Evolutionary conservation across 2,329 filamentous ascomycete species (phyloP), one percentile per base, ranked within the genome.

Genomic region (Paracamarosporium sp.): DNA sequence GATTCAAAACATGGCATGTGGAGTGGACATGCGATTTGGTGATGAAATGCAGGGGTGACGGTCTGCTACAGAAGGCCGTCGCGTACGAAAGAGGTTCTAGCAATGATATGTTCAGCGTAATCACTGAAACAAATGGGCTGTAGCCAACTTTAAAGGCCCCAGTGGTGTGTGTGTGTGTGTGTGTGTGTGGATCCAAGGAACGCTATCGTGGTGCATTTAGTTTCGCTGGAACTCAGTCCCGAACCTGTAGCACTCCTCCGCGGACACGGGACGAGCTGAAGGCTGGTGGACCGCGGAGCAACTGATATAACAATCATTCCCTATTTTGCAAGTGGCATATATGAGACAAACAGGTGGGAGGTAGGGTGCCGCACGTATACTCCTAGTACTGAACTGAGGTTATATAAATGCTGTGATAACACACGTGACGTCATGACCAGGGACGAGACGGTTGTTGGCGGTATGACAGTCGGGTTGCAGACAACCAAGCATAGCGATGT

Each of bases 381-480:
- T 33, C 35, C 17, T 33, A 33, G 44, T 11, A n/a, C n/a, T n/a
- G n/a, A n/a, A n/a, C n/a, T n/a, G n/a, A n/a, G n/a, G n/a, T n/a
- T n/a, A n/a, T 25, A 24, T 25, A 9, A 4, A 43, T 25, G 17
- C 40, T 15, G 24, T 8, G 41, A 28, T 28, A 2, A 13, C 15
- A 9, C 35, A 36, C 44, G 38, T 56, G 53, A 55, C 52, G 40
- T 50, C 44, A 51, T 46, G 5, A 24, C 45, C 36, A 51, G 22
- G 15, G 36, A 33, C n/a, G 17, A 24, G 4, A 25, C 33, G 33
- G 7, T 7, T 15, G 33, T 9, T 36, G 33, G 33, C 33, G 13
- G 20, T 25, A 43, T n/a, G n/a, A n/a, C n/a, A n/a, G n/a, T n/a
- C n/a, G n/a, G n/a, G n/a, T n/a, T n/a, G n/a, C n/a, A n/a, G n/a